Evolutionary conservation across 2,329 filamentous ascomycete species (phyloP), one percentile per base, ranked within the genome.

Genomic region (Stagonosporopsis rhizophila): DNA sequence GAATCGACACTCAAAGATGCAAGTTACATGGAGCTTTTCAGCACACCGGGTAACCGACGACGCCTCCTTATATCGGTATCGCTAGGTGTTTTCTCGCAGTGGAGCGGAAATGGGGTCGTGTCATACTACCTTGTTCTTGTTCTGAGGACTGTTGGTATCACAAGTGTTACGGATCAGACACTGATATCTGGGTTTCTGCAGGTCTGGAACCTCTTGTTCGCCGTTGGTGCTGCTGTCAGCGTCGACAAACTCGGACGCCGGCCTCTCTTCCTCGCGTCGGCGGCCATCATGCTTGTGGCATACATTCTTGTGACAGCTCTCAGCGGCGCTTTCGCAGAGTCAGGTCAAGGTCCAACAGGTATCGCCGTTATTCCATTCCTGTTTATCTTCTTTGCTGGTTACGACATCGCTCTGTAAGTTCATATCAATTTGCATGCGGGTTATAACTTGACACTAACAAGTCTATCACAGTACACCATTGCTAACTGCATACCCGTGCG

Each of bases 211-310:
- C 64, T 77, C 2, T 15, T 61, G 4, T 57, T 76, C 39, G 71
- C 78, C 15, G 56, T 74, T 11, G 56, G 59, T 2, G 75, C 75
- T 20, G 77, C 76, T 39, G 70, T 79, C 20, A 69, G 74, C 17
- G 75, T 77, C 11, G 77, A 81, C 56, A 70, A 69, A 30, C 64
- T 75, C n/a, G 78, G 80, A 5, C 76, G 80, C 2, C 72, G 79
- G 6, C 70, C 71, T 20, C 72, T 81, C 2, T 81, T 78, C 69
- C 64, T 81, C 5, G 58, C 72, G 22, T 77, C 77, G 4, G 75
- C 75, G 7, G 59, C 58, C 12, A 77, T 78, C 22, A 82, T 82
- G 80, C 58, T 81, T 6, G 58, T 73, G 23, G 68, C 71, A 0
- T 81, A 78, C 58, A 72, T 79, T 30, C 60, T 79, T 46, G 74